Evolutionary conservation across 1,139 yeast genomes (phyloP).

Genomic region (Suhomyces bribrorum): DNA sequence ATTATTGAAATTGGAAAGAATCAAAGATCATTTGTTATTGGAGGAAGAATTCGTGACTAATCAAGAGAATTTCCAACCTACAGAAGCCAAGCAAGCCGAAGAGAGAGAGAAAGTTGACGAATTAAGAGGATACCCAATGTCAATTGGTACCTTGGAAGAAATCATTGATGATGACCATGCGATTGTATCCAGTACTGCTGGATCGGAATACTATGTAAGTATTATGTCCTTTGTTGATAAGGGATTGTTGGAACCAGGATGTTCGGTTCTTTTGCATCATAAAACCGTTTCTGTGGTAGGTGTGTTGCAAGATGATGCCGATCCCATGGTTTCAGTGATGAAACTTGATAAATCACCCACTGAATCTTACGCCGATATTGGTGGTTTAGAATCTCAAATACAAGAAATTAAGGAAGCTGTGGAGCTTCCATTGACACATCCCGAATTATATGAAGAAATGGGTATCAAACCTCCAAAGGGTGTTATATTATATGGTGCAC

Average conservation of each 20-base stretch:
- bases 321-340: slow-evolving; percentile 98
- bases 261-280: slow-evolving; percentile 93
- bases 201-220: slow-evolving; percentile 95
- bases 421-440: slow-evolving; percentile 95
- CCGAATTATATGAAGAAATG: slow-evolving; percentile 97
- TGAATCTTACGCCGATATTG: slow-evolving; percentile 95
- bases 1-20: slow-evolving; percentile 88
- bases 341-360: slow-evolving; percentile 96
- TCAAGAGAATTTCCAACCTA: slow-evolving; percentile 92
- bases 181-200: slow-evolving; percentile 92
- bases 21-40: slow-evolving; percentile 89
- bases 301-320: slow-evolving; percentile 94
- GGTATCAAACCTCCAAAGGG: slow-evolving; percentile 99
- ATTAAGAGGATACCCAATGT: slow-evolving; percentile 94
- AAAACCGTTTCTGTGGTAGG: slow-evolving; percentile 95
- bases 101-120: slow-evolving; percentile 95
- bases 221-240: slow-evolving; percentile 97
- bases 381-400: slow-evolving; percentile 93
- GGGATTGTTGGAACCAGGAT: slow-evolving; percentile 96
- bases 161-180: slow-evolving; percentile 98
- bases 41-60: slow-evolving; percentile 97
- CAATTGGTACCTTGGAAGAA: slow-evolving; percentile 95
- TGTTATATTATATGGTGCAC: slow-evolving; percentile 96
- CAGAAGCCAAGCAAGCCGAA: slow-evolving; percentile 95
- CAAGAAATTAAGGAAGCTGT: slow-evolving; percentile 98